A percentile compares a stretch with the other conserved stretches of the same genome.
Evolutionary conservation across 202 grass and related monocot species (phyloP).

Genomic region (Brachypodium distachyon): DNA sequence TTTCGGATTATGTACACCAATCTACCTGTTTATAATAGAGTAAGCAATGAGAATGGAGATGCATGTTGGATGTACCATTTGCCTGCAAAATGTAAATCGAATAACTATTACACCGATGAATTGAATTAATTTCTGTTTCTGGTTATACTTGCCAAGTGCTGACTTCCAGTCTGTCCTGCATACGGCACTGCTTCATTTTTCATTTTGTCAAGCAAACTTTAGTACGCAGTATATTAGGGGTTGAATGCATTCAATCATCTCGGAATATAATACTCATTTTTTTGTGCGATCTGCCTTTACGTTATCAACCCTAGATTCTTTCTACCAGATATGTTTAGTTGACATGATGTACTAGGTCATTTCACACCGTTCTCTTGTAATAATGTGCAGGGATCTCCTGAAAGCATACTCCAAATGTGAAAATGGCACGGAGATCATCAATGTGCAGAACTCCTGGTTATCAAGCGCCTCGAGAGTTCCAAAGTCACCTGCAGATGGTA

Average conservation of each 20-base stretch:
- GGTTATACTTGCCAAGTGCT: neutral
- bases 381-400: constrained; percentile 62
- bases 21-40: neutral
- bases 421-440: constrained; percentile 81
- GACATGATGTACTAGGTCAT: neutral
- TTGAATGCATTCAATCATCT: neutral
- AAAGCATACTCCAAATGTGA: constrained; percentile 80
- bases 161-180: neutral
- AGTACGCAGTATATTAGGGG: neutral
- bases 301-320: neutral
- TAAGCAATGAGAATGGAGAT: neutral
- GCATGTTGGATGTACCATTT: neutral
- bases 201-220: neutral
- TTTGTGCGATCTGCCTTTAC: neutral
- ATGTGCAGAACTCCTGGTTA: constrained; percentile 85
- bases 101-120: neutral
- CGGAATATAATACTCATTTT: neutral
- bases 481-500: constrained; percentile 53
- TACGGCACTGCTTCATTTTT: neutral
- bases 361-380: neutral
- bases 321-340: neutral
- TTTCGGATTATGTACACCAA: neutral
- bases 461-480: constrained; percentile 54
- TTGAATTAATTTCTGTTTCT: neutral
- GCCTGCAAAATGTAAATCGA: neutral